These are phyloP conservation scores for Leptomonas seymouri DNA, from an alignment of 208 protist species.

Conservation along the genomic window DNA sequence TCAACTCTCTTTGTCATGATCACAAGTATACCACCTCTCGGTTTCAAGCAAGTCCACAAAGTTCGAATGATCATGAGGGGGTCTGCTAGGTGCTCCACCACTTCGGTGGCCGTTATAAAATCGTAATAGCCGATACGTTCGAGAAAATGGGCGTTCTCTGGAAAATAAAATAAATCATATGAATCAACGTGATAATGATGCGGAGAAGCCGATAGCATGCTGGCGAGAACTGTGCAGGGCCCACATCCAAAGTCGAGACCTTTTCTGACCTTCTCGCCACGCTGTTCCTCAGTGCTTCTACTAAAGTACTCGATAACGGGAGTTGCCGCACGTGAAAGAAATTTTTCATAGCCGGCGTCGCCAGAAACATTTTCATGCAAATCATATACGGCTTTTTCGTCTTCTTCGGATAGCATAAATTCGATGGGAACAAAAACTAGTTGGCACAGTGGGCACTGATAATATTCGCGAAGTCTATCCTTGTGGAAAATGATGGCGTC, in stretches of 20 bases:
- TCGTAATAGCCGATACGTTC: conserved; percentile 28
- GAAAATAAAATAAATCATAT: conserved; percentile 58
- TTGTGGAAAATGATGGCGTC: conserved; percentile 19
- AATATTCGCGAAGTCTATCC: conserved; percentile 45
- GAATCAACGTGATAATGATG: conserved; percentile 32
- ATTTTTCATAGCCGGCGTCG: conserved; percentile 44
- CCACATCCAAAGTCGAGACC: conserved; percentile 70
- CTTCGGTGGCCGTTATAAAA: conserved; percentile 59
- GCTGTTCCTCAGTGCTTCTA: neutral
- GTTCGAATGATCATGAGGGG: conserved; percentile 23
- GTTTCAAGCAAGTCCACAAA: conserved; percentile 34
- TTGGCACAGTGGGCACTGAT: conserved; percentile 34
- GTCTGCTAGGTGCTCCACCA: conserved; percentile 53
- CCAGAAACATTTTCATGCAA: conserved; percentile 46
- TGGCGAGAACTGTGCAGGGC: conserved; percentile 36
- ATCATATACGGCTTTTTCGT: conserved; percentile 58
- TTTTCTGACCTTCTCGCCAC: neutral
- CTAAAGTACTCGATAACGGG: conserved; percentile 36
- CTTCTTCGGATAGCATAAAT: conserved; percentile 24
- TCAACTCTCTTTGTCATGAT: conserved; percentile 61
- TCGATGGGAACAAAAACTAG: conserved; percentile 47
- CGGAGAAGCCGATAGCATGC: conserved; percentile 20
- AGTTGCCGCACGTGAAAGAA: conserved; percentile 37
- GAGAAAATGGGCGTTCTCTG: conserved; percentile 13
- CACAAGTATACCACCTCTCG: conserved; percentile 36